Percentiles rank a stretch among this genome's conserved stretches.
Evolutionary conservation across 1,139 yeast species (phyloP).

Genomic region (Debaryomycetaceae sp.): DNA sequence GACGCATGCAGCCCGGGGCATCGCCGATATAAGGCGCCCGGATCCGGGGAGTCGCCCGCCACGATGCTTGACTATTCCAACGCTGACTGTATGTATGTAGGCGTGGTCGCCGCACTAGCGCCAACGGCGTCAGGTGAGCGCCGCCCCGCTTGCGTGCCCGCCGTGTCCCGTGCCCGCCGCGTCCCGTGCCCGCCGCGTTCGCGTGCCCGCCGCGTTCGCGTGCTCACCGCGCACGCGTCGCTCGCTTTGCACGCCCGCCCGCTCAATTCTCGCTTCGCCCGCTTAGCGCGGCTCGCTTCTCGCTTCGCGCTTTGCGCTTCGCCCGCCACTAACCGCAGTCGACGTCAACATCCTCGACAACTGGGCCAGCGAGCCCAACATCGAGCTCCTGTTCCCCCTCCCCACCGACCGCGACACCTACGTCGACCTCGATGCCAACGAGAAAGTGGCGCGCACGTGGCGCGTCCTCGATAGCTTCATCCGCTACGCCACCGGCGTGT

Average conservation of each 20-base stretch:
- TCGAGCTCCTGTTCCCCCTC: conserved; percentile 36
- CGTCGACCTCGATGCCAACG: conserved; percentile 28
- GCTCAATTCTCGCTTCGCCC: no score
- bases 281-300: no score
- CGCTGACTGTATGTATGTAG: conserved; percentile 7
- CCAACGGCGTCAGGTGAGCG: no score
- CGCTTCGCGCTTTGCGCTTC: no score
- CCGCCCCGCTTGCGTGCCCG: no score
- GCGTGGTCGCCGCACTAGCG: neutral
- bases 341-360: conserved; percentile 39
- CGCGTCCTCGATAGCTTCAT: conserved; percentile 30
- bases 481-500: conserved; percentile 24
- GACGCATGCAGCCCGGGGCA: no score
- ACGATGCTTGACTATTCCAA: conserved; percentile 6
- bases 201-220: no score
- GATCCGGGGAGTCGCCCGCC: no score
- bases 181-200: no score
- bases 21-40: no score
- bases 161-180: no score
- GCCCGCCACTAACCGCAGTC: conserved; percentile 10
- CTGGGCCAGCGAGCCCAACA: conserved; percentile 26
- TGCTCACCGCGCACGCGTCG: conserved; percentile 1
- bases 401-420: conserved; percentile 34
- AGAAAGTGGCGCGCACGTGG: conserved; percentile 22
- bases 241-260: conserved; percentile 1